Percentiles rank a stretch among this genome's conserved stretches.
Evolutionary conservation across 148 eudicot species (phyloP).

Genomic region (Gaultheria prostrata): DNA sequence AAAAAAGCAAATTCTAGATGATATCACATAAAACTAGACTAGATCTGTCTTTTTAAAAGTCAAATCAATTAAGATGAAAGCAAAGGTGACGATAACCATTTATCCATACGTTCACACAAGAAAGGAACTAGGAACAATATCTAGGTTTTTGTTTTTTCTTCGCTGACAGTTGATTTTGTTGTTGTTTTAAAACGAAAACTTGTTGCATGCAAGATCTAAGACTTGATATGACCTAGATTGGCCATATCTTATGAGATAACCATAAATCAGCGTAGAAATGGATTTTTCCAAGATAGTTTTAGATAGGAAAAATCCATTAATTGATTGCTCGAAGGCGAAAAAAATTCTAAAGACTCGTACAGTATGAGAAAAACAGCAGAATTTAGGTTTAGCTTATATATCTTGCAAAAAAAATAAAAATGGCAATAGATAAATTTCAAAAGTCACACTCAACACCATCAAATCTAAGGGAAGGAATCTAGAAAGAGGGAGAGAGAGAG

Average conservation of each 20-base stretch:
- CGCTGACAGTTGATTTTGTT: neutral
- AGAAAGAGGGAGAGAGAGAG: conserved; percentile 4
- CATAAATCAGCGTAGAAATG: neutral
- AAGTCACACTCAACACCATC: neutral
- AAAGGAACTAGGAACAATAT: neutral
- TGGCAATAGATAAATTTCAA: neutral
- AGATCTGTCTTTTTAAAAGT: neutral
- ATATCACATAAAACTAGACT: neutral
- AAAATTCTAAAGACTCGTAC: neutral
- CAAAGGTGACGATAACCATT: neutral
- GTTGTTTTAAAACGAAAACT: neutral
- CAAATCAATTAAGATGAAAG: neutral
- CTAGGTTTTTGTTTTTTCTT: neutral
- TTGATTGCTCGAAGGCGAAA: neutral
- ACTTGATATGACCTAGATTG: neutral
- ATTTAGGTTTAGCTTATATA: neutral
- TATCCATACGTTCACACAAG: neutral
- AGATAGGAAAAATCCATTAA: neutral
- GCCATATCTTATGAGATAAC: neutral
- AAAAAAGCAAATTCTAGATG: neutral
- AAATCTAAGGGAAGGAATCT: neutral
- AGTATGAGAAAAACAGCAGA: neutral
- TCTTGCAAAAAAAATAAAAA: neutral
- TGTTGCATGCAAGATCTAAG: neutral
- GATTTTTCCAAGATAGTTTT: neutral